Evolutionary conservation across 2,329 filamentous ascomycete genomes (phyloP).

Genomic region (Exophiala aquamarina): DNA sequence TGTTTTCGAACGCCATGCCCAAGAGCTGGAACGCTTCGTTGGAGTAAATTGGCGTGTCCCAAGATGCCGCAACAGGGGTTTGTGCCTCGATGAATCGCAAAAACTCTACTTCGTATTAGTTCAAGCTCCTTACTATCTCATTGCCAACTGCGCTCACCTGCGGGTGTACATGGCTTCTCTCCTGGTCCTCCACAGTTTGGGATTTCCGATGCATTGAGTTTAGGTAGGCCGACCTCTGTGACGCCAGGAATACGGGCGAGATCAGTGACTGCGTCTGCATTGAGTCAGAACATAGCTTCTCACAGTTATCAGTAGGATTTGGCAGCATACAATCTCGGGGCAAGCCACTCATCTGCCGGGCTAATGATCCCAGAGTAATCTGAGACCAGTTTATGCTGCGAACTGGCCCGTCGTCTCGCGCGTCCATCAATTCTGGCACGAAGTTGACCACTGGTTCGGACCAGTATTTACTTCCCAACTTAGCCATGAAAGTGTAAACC

Average conservation of each 20-base stretch:
- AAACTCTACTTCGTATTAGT: slow-evolving; percentile 4
- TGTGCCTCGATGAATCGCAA: slow-evolving; percentile 10
- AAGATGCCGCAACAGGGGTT: slow-evolving; percentile 24
- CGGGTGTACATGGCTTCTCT: neutral
- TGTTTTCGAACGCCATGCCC: slow-evolving; percentile 40
- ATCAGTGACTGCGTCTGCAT: slow-evolving; percentile 1
- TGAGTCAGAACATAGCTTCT: neutral
- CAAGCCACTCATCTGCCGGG: slow-evolving; percentile 41
- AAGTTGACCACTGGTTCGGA: slow-evolving; percentile 42
- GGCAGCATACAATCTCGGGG: slow-evolving; percentile 11
- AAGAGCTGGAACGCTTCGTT: slow-evolving; percentile 39
- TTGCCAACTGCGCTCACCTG: no score
- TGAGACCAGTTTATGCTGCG: slow-evolving; percentile 46
- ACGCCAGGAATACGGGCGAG: slow-evolving; percentile 3
- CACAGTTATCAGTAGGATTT: neutral
- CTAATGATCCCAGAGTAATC: slow-evolving; percentile 48
- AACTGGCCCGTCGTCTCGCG: slow-evolving; percentile 1
- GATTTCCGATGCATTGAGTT: slow-evolving; percentile 7
- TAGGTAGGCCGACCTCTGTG: slow-evolving; percentile 3
- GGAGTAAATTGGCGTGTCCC: slow-evolving; percentile 36
- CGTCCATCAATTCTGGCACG: slow-evolving; percentile 37
- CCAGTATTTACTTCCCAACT: slow-evolving; percentile 36
- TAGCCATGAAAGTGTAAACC: slow-evolving; percentile 37
- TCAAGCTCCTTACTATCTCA: no score
- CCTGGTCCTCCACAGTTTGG: slow-evolving; percentile 5